phyloP scores from a whole-genome alignment of 2,329 filamentous ascomycete genomes.

The Lojkania enalia region DNA sequence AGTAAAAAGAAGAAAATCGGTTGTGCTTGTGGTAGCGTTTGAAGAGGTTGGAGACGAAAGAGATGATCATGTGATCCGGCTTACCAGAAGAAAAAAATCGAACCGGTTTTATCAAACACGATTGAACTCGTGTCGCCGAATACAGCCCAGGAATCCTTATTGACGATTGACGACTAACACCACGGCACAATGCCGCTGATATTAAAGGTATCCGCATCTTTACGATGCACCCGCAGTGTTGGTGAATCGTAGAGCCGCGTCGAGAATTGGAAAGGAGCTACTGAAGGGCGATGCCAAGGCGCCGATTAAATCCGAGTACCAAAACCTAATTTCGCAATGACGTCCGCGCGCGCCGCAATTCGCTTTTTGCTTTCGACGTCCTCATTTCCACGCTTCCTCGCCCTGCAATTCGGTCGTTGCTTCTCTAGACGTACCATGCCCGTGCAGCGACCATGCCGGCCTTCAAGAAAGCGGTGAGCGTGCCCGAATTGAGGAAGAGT shows the following conservation, averaged over 20 bases:
- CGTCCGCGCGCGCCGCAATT: conserved; percentile 13
- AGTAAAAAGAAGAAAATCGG: not conserved
- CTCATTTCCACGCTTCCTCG: conserved; percentile 11
- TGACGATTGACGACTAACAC: conserved; percentile 13
- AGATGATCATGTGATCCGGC: conserved; percentile 36
- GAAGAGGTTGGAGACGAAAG: conserved; percentile 4
- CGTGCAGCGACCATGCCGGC: conserved; percentile 42
- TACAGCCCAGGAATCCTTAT: conserved; percentile 13
- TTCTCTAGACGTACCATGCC: conserved; percentile 5
- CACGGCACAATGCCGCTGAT: conserved; percentile 27
- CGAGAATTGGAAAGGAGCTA: conserved; percentile 12
- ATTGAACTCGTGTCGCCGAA: conserved; percentile 18
- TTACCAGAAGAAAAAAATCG: conserved; percentile 40
- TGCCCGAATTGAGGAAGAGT: conserved; percentile 43
- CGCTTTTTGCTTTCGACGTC: not conserved
- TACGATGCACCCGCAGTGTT: conserved; percentile 15
- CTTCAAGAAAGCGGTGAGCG: conserved; percentile 40
- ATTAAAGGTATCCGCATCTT: conserved; percentile 30
- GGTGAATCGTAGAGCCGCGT: conserved; percentile 11
- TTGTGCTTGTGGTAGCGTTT: not conserved
- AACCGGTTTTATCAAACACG: conserved; percentile 13
- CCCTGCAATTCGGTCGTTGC: not conserved
- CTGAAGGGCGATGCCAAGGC: conserved; percentile 31
- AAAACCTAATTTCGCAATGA: conserved; percentile 29
- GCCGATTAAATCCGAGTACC: conserved; percentile 14